These are phyloP conservation scores for Tetracladium marchalianum DNA, from an alignment of 495 filamentous ascomycete genomes.

Conservation along the genomic window DNA sequence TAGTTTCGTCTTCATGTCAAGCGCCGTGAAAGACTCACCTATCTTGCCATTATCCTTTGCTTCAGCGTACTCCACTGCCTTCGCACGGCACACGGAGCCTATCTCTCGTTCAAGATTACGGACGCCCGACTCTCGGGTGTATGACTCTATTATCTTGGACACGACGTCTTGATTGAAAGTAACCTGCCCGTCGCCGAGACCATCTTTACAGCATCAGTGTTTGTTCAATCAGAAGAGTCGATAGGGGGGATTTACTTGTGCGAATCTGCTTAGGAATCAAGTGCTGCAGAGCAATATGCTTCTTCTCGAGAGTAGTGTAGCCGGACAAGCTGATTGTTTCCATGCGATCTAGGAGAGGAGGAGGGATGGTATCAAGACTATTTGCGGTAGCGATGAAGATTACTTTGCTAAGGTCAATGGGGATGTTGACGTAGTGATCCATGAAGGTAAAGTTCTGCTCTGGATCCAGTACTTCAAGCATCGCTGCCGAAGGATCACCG, in stretches of 20 bases:
- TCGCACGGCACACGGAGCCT: slow-evolving; percentile 85
- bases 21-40: neutral
- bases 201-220: slow-evolving; percentile 39
- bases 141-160: slow-evolving; percentile 87
- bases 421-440: slow-evolving; percentile 95
- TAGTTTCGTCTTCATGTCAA: neutral
- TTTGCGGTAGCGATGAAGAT: slow-evolving; percentile 99
- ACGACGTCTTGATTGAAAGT: slow-evolving; percentile 72
- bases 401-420: slow-evolving; percentile 91
- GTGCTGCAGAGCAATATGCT: slow-evolving; percentile 88
- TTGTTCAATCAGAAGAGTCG: neutral
- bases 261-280: slow-evolving; percentile 89
- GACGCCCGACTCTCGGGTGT: slow-evolving; percentile 96
- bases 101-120: slow-evolving; percentile 94
- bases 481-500: slow-evolving; percentile 94
- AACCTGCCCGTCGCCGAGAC: slow-evolving; percentile 64
- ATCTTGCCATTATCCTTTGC: slow-evolving; percentile 63
- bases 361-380: slow-evolving; percentile 87
- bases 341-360: slow-evolving; percentile 94
- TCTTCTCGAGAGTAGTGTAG: slow-evolving; percentile 97
- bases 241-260: slow-evolving; percentile 23
- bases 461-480: slow-evolving; percentile 96
- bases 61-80: slow-evolving; percentile 90
- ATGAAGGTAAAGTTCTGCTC: slow-evolving; percentile 94
- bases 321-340: slow-evolving; percentile 86